Base-by-base conservation (phyloP, 176 grass and related monocot species). In the Urochloa ruziziensis region DNA sequence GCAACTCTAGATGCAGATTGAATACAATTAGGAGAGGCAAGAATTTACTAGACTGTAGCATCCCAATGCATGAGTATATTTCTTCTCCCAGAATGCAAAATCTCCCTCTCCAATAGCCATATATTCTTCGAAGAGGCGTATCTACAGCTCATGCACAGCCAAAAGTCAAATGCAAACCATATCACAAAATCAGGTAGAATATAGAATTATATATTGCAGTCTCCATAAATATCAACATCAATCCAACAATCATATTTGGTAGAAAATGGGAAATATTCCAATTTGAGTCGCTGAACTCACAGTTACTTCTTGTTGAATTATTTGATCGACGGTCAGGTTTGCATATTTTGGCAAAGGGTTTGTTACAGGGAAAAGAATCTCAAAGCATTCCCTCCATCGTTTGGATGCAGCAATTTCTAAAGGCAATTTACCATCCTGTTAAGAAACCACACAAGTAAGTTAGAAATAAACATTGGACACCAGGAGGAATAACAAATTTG, bases 341-440 rank as follows among this genome's bases (percentile, higher is more conserved):
- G 29, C 42, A 64, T 16, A 66, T 51, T 48, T 47, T 35, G 19
- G 1, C 62, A 84, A 49, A 75, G 47, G 60, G n/a, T 18, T 19
- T 21, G 70, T 84, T 15, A 13, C 4, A 65, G 60, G 71, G 4
- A 84, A 53, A 53, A 84, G 60, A 4, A 84, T 65, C 59, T 66
- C 17, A 29, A 54, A 30, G 6, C 82, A 84, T 32, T 53, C 48
- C 33, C 14, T 36, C 44, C 70, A 75, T 84, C 82, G 71, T 32
- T 32, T 48, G 46, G 8, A 39, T 40, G 82, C 71, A 75, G 71
- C 71, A 75, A 84, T 42, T 84, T 84, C 59, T 28, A 84, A 0
- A 66, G 71, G 71, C 19, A 44, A 53, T 53, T 62, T 84, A 66
- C 61, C 61, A 42, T 37, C 36, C 82, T 75, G 60, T 84, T 75